A percentile compares a stretch with the other conserved stretches of the same genome.
These are phyloP conservation scores for Arachis monticola DNA, from an alignment of 331 rosid genomes.

Conservation along the genomic window DNA sequence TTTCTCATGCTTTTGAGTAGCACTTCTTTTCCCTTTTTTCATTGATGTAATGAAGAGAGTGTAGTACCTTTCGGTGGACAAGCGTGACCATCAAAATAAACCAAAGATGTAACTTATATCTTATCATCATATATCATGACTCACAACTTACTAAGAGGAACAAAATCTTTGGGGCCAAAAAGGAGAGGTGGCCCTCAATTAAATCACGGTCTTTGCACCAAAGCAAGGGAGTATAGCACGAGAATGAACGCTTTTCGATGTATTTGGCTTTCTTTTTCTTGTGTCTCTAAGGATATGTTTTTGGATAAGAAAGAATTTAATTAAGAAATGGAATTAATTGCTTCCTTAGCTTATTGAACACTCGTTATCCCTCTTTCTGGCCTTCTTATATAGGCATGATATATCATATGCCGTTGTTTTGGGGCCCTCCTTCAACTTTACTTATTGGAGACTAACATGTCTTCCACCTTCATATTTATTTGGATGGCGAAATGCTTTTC, in stretches of 20 bases:
- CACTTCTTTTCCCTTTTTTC: background rate
- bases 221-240: slow-evolving; percentile 50
- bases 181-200: slow-evolving; percentile 41
- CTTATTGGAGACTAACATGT: slow-evolving; percentile 30
- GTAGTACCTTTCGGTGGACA: slow-evolving; percentile 43
- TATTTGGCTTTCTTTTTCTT: background rate
- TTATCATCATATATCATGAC: slow-evolving; percentile 27
- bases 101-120: slow-evolving; percentile 25
- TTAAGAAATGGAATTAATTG: slow-evolving; percentile 39
- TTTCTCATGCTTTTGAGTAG: slow-evolving; percentile 48
- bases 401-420: slow-evolving; percentile 42
- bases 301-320: slow-evolving; percentile 50
- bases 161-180: slow-evolving; percentile 41
- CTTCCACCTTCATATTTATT: slow-evolving; percentile 14
- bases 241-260: slow-evolving; percentile 30
- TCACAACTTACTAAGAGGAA: slow-evolving; percentile 28
- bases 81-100: slow-evolving; percentile 40
- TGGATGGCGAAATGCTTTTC: background rate
- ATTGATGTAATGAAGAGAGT: slow-evolving; percentile 37
- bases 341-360: slow-evolving; percentile 18
- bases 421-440: slow-evolving; percentile 10
- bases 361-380: background rate
- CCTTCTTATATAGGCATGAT: background rate
- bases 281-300: slow-evolving; percentile 37
- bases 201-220: slow-evolving; percentile 50